Evolutionary conservation across 805 yeast species (phyloP).

Genomic region (Monosporozyma aerobia): DNA sequence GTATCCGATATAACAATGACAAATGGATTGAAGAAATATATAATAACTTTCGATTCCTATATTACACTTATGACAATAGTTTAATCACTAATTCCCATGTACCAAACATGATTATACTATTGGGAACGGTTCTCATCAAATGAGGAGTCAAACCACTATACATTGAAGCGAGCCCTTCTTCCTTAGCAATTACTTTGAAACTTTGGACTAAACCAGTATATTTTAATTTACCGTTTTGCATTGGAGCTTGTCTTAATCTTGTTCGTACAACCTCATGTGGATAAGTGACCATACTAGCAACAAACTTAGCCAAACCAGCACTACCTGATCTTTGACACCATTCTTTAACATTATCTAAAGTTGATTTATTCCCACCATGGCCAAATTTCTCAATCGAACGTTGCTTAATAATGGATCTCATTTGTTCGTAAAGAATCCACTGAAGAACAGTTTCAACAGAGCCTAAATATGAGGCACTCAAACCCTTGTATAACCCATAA

Average conservation of each 20-base stretch:
- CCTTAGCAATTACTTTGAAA: conserved; percentile 73
- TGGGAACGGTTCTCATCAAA: conserved; percentile 91
- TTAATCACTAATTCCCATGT: conserved; percentile 87
- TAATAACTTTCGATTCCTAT: neutral
- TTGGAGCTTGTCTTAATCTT: conserved; percentile 89
- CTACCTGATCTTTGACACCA: conserved; percentile 97
- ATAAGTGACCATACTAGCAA: conserved; percentile 86
- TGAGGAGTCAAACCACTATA: conserved; percentile 98
- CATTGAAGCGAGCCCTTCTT: conserved; percentile 88
- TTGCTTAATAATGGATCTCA: conserved; percentile 64
- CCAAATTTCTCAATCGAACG: conserved; percentile 33
- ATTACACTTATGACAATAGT: conserved; percentile 34
- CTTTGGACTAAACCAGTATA: conserved; percentile 87
- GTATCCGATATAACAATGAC: neutral
- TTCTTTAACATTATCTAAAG: conserved; percentile 59
- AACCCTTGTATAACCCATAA: conserved; percentile 74
- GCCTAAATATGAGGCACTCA: conserved; percentile 89
- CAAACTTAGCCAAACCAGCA: conserved; percentile 92
- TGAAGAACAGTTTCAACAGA: conserved; percentile 88
- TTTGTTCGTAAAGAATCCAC: conserved; percentile 94
- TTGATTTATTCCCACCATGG: conserved; percentile 31
- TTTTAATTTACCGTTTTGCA: conserved; percentile 67
- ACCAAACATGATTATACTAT: conserved; percentile 97
- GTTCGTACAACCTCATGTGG: conserved; percentile 98
- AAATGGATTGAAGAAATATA: neutral